Evolutionary conservation across 306 rosid species (phyloP), one percentile per base, ranked within the genome.

Genomic region (Cotoneaster glaucophyllus): DNA sequence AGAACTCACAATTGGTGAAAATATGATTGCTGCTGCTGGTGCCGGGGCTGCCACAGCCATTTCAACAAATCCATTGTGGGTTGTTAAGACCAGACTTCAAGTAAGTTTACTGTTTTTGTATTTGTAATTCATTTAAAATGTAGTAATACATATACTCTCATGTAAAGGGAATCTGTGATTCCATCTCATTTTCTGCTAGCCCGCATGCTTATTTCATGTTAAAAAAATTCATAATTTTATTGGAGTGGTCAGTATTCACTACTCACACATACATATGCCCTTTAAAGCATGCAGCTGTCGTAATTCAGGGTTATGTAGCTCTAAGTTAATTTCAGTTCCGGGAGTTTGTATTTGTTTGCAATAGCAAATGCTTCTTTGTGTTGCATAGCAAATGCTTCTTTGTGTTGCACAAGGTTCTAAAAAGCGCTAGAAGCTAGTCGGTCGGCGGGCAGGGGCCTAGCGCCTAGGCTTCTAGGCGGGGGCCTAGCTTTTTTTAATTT

Each of bases 61-160:
- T 77, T 63, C 93, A 64, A 92, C 96, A 57, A 95, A 95, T 86
- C 99, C 99, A 34, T 78, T 95, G 84, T 95, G 99, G 99, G 99
- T 95, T 83, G 97, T 95, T 67, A 92, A 95, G 84, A 95, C 99
- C 64, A 89, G 97, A 76, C 99, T 95, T 43, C 99, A 95, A 89
- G 99, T 95, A 81, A 86, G 90, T 89, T 80, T 58, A 37, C 29
- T 37, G 53, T 64, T 69, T 45, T 77, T 52, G 63, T 54, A 64
- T 48, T 73, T 69, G 45, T 34, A 34, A 54, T 75, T 81, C 74
- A 11, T 58, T 39, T 18, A 6, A 71, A 50, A n/a, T 59, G 28
- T 19, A 43, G 31, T 29, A 2, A 69, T 45, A 68, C 45, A 3
- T 67, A 39, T 44, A 26, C 43, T 17, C 22, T 11, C 10, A 12